phyloP scores from a whole-genome alignment of 805 yeast genomes.

The Ogataea philodendri region DNA sequence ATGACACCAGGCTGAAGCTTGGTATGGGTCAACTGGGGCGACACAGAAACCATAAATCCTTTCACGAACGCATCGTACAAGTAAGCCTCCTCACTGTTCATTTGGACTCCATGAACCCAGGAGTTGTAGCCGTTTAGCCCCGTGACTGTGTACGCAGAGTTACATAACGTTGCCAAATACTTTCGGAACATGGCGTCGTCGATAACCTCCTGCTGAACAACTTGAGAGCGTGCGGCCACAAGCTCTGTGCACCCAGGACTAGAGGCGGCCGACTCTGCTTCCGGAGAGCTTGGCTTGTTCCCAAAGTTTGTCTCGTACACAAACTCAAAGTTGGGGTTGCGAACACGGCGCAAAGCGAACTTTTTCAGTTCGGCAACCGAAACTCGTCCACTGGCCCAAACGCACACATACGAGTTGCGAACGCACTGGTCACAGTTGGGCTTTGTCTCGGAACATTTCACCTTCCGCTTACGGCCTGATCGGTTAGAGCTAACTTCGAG shows the following conservation, averaged over 20 bases:
- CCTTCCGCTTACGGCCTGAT: slow-evolving; percentile 26
- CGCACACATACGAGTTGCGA: slow-evolving; percentile 14
- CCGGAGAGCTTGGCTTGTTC: slow-evolving; percentile 1
- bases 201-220: slow-evolving; percentile 13
- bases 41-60: slow-evolving; percentile 41
- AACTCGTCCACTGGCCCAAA: slow-evolving; percentile 15
- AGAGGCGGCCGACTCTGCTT: too few species aligned
- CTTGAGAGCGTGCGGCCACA: too few species aligned
- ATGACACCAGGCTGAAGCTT: slow-evolving; percentile 40
- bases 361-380: slow-evolving; percentile 10
- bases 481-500: background rate
- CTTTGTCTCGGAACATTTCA: slow-evolving; percentile 26
- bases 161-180: slow-evolving; percentile 17
- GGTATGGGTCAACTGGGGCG: slow-evolving; percentile 43
- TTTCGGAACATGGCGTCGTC: slow-evolving; percentile 29
- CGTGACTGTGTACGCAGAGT: too few species aligned
- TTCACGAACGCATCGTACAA: slow-evolving; percentile 38
- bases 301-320: slow-evolving; percentile 12
- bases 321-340: slow-evolving; percentile 16
- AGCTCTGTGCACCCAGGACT: too few species aligned
- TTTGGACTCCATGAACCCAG: slow-evolving; percentile 19
- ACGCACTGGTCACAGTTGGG: slow-evolving; percentile 22
- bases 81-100: slow-evolving; percentile 22
- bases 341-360: too few species aligned
- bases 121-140: slow-evolving; percentile 18